Percentiles rank a stretch among this genome's conserved stretches.
phyloP scores from a whole-genome alignment of 2,329 filamentous ascomycete genomes.

The Mycosphaerella sp. region DNA sequence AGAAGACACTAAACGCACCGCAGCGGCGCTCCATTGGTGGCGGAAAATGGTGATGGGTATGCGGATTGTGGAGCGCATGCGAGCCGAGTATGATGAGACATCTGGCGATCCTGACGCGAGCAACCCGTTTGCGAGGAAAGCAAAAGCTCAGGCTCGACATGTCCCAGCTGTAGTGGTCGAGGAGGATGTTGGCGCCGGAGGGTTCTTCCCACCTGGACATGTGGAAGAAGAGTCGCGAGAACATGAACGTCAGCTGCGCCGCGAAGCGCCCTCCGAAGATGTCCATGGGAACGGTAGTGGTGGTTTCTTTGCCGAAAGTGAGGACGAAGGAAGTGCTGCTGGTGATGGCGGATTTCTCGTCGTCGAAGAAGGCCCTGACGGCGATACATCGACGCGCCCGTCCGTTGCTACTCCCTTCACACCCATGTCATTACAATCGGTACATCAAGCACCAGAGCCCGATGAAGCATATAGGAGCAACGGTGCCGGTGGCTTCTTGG shows the following conservation, averaged over 20 bases:
- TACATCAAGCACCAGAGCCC: constrained; percentile 17
- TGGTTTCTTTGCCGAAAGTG: constrained; percentile 27
- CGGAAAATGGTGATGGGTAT: constrained; percentile 80
- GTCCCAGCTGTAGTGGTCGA: constrained; percentile 11
- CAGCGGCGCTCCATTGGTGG: constrained; percentile 69
- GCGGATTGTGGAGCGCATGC: constrained; percentile 70
- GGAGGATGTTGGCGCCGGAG: constrained; percentile 33
- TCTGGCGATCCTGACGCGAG: constrained; percentile 43
- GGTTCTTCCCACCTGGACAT: constrained; percentile 38
- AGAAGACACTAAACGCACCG: constrained; percentile 76
- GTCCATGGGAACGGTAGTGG: constrained; percentile 24
- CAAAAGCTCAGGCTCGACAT: constrained; percentile 23
- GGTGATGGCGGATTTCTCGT: constrained; percentile 36
- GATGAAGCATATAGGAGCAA: constrained; percentile 11
- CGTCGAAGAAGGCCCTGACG: constrained; percentile 32
- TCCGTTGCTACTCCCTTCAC: constrained; percentile 17
- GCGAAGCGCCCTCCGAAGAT: neutral
- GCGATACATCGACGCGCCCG: constrained; percentile 14
- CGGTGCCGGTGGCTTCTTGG: constrained; percentile 32
- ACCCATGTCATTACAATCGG: constrained; percentile 25
- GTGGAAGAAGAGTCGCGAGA: constrained; percentile 32
- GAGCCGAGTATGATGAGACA: constrained; percentile 60
- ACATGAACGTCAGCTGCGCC: constrained; percentile 21
- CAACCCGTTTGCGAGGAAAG: constrained; percentile 46
- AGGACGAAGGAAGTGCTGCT: constrained; percentile 25